phyloP scores from a whole-genome alignment of 306 rosid species.

The Alnus glutinosa region DNA sequence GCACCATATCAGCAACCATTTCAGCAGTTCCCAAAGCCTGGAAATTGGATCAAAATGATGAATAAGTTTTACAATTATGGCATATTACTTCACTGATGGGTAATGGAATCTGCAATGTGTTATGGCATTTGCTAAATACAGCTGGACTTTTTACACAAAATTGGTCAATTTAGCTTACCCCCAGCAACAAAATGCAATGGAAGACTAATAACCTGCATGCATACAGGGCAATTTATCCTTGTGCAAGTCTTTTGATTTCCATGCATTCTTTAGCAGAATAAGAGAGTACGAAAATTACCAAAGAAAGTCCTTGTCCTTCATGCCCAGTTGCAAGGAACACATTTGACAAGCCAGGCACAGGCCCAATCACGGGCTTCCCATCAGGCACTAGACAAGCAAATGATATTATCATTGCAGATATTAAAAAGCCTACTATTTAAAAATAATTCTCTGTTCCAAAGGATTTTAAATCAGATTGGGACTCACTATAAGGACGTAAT shows the following conservation, averaged over 20 bases:
- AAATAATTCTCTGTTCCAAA: conserved; percentile 3
- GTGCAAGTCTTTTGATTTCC: neutral
- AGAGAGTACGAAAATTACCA: conserved; percentile 51
- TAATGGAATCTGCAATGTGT: neutral
- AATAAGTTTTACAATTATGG: neutral
- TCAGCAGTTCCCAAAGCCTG: conserved; percentile 94
- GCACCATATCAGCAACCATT: conserved; percentile 68
- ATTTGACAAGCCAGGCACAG: conserved; percentile 73
- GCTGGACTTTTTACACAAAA: conserved; percentile 9
- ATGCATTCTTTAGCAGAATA: conserved; percentile 9
- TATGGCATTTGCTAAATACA: conserved; percentile 18
- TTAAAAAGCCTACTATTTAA: conserved; percentile 18
- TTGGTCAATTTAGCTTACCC: neutral
- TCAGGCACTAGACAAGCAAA: conserved; percentile 64
- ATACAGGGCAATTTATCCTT: neutral
- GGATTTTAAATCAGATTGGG: conserved; percentile 24
- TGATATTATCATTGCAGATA: neutral
- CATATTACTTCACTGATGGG: neutral
- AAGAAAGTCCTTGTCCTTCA: conserved; percentile 84
- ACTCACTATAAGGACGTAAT: conserved; percentile 87
- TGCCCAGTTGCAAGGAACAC: conserved; percentile 92
- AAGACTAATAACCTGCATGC: neutral
- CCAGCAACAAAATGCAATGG: neutral
- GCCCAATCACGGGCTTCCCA: conserved; percentile 89
- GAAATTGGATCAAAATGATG: conserved; percentile 32